Evolutionary conservation across 228 moss, liverwort and hornwort species (phyloP).

Genomic region (Sphagnum fallax): DNA sequence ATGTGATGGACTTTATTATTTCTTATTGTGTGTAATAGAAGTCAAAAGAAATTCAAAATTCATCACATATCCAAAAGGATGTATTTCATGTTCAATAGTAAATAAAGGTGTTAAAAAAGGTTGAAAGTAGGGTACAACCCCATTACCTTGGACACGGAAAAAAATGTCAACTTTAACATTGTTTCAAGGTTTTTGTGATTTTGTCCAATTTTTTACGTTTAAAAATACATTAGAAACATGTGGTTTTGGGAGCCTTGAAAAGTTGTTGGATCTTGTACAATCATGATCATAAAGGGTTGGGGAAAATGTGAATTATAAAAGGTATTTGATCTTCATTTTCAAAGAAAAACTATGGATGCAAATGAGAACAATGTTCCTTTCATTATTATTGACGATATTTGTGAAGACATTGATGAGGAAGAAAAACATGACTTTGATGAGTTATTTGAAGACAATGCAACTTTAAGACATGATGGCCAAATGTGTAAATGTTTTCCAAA

Average conservation of each 20-base stretch:
- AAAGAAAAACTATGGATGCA: neutral
- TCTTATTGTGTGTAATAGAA: too few relatives aligned
- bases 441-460: constrained; percentile 1
- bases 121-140: too few relatives aligned
- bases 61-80: too few relatives aligned
- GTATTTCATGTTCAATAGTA: too few relatives aligned
- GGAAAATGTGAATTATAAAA: neutral
- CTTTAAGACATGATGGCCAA: neutral
- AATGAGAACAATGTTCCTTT: neutral
- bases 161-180: too few relatives aligned
- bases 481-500: neutral
- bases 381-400: neutral
- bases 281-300: neutral
- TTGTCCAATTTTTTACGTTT: too few relatives aligned
- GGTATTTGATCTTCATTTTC: neutral
- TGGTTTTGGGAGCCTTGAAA: neutral
- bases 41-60: too few relatives aligned
- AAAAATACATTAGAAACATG: neutral
- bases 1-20: too few relatives aligned
- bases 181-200: too few relatives aligned
- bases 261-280: neutral
- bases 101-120: too few relatives aligned
- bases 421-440: neutral
- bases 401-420: neutral
- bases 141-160: too few relatives aligned